These are phyloP conservation scores for Teratosphaeria viscida DNA, from an alignment of 2,329 filamentous ascomycete genomes.

Conservation along the genomic window DNA sequence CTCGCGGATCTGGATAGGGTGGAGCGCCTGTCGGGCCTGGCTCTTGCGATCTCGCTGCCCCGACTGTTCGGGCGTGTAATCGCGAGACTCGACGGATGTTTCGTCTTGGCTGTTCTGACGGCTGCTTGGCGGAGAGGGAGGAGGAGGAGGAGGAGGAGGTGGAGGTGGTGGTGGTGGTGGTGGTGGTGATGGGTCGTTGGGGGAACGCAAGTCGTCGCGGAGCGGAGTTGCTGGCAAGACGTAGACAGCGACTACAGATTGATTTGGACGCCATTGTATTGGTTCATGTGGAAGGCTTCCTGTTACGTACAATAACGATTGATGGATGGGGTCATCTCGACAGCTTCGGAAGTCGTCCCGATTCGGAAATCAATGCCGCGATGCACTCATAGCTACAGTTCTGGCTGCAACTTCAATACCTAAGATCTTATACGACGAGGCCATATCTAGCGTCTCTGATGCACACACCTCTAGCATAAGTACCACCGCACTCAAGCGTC, in stretches of 20 bases:
- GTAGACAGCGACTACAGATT: slow-evolving; percentile 5
- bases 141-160: no score
- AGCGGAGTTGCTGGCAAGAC: neutral
- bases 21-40: neutral
- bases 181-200: slow-evolving; percentile 2
- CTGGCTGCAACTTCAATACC: no score
- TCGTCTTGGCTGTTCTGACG: neutral
- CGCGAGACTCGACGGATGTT: slow-evolving; percentile 3
- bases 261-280: slow-evolving; percentile 2
- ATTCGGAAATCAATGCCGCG: neutral
- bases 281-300: neutral
- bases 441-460: no score
- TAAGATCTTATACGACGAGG: no score
- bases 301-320: neutral
- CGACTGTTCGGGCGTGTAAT: neutral
- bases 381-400: no score
- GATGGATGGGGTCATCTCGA: neutral
- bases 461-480: no score
- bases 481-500: no score
- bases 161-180: neutral
- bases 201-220: neutral
- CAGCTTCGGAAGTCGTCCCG: neutral
- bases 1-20: neutral
- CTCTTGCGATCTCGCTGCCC: neutral
- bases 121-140: neutral